Percentiles rank a stretch among this genome's conserved stretches.
Evolutionary conservation across 2,329 filamentous ascomycete genomes (phyloP).

Genomic region (Ascochyta pisi): DNA sequence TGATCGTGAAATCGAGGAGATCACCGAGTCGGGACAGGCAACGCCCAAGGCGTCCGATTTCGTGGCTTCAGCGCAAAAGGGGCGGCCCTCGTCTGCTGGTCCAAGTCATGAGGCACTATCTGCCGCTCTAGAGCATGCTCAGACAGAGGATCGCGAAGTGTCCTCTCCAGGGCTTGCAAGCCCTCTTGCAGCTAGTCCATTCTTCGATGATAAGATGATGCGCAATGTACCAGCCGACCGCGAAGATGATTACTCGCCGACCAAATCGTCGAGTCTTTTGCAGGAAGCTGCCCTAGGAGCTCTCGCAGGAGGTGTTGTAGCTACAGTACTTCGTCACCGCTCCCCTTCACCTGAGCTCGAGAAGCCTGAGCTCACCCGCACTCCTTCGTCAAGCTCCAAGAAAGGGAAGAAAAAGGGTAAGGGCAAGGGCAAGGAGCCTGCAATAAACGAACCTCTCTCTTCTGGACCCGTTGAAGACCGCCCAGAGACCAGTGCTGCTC

Average conservation of each 20-base stretch:
- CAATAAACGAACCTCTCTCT: conserved; percentile 2
- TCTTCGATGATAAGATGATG: conserved; percentile 37
- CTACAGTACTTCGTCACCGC: conserved; percentile 8
- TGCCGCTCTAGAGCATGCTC: conserved; percentile 30
- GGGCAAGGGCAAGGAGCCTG: conserved; percentile 30
- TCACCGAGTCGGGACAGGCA: conserved; percentile 68
- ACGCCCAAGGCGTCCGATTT: conserved; percentile 71
- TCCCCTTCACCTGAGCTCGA: not conserved
- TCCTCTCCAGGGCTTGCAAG: conserved; percentile 19
- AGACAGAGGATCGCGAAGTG: conserved; percentile 18
- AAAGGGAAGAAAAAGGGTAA: not conserved
- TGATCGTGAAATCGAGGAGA: conserved; percentile 40
- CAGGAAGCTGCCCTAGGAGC: conserved; percentile 40
- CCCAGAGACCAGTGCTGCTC: conserved; percentile 16
- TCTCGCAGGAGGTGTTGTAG: conserved; percentile 35
- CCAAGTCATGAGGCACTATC: conserved; percentile 32
- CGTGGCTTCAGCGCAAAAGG: conserved; percentile 29
- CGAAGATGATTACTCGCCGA: conserved; percentile 24
- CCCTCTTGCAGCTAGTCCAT: conserved; percentile 32
- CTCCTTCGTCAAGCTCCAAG: not conserved
- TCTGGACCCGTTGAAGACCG: conserved; percentile 10
- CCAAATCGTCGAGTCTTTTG: conserved; percentile 32
- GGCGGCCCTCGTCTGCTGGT: conserved; percentile 14
- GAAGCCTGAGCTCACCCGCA: not conserved
- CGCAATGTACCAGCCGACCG: conserved; percentile 17